A percentile compares a stretch with the other conserved stretches of the same genome.
These are phyloP conservation scores for Lumnitzera littorea DNA, from an alignment of 345 rosid genomes.

Conservation along the genomic window DNA sequence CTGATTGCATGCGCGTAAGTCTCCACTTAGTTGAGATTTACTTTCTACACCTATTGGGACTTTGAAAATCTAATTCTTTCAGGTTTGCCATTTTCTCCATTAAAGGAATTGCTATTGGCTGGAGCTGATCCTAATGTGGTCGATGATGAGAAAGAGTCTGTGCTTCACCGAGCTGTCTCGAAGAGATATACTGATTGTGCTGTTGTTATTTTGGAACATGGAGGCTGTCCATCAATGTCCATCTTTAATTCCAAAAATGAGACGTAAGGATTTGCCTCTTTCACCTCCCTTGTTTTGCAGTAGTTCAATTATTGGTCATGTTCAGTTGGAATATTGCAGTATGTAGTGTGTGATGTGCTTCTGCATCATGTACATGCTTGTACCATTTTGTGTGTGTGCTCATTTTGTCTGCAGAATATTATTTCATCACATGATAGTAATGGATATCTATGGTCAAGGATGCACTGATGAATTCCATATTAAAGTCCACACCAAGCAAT, in stretches of 20 bases:
- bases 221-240: slow-evolving; percentile 87
- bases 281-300: no score
- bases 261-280: slow-evolving; percentile 48
- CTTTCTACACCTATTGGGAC: slow-evolving; percentile 1
- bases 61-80: slow-evolving; percentile 1
- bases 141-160: slow-evolving; percentile 98
- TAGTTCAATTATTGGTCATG: no score
- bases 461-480: no score
- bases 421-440: no score
- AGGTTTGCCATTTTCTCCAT: slow-evolving; percentile 9
- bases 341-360: no score
- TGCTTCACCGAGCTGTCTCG: slow-evolving; percentile 82
- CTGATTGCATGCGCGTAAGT: slow-evolving; percentile 97
- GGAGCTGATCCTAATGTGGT: slow-evolving; percentile 99
- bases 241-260: slow-evolving; percentile 60
- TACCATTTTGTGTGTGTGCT: no score
- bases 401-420: no score
- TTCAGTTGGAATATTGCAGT: no score
- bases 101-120: slow-evolving; percentile 87
- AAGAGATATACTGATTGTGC: slow-evolving; percentile 94
- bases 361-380: no score
- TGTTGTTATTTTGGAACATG: slow-evolving; percentile 76
- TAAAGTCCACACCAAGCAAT: no score
- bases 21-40: slow-evolving; percentile 11
- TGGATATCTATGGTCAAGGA: no score